Evolutionary conservation across 257 asterid genomes (phyloP), one percentile per base, ranked within the genome.

Genomic region (Jasminum sambac): DNA sequence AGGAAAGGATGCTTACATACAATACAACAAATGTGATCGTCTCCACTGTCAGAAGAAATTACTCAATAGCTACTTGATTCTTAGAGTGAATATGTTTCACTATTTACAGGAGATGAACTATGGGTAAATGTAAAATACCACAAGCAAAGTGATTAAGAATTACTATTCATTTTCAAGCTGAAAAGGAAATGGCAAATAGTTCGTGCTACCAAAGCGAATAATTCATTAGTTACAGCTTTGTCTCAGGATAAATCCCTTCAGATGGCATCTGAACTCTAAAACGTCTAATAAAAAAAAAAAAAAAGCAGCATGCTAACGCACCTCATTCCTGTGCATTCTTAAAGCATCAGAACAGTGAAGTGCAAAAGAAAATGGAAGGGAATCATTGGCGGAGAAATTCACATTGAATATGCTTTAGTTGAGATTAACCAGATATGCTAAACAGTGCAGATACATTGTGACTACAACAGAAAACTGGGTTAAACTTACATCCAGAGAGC

Each of bases 401-500:
- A n/a, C 39, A 66, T 66, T 60, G 67, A 69, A 25, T 71, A 19
- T 65, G 13, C 26, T 37, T 30, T 39, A 16, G 71, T 52, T 52
- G 19, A 8, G 61, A 55, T 21, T 55, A 9, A 55, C 4, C 30
- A 8, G 30, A 55, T 67, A 66, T 43, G 69, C 77, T 60, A 21
- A 50, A 52, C 50, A 73, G 61, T 43, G 71, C 65, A 74, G 64
- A 61, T 68, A 11, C 69, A 39, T 5, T 10, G 50, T 50, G 63
- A 24, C 50, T 66, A 40, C 43, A 69, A 65, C 37, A 63, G 64
- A 38, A 74, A 71, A 36, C 68, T 50, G 57, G 38, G 64, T 57
- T 67, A 68, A 77, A 77, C 83, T 80, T 84, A 95, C 99, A 61
- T 95, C 99, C 73, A 88, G 76, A 23, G 93, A 86, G 62, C 99